phyloP scores from a whole-genome alignment of 108 stramenopile genomes.

The Cyclotella cryptica region DNA sequence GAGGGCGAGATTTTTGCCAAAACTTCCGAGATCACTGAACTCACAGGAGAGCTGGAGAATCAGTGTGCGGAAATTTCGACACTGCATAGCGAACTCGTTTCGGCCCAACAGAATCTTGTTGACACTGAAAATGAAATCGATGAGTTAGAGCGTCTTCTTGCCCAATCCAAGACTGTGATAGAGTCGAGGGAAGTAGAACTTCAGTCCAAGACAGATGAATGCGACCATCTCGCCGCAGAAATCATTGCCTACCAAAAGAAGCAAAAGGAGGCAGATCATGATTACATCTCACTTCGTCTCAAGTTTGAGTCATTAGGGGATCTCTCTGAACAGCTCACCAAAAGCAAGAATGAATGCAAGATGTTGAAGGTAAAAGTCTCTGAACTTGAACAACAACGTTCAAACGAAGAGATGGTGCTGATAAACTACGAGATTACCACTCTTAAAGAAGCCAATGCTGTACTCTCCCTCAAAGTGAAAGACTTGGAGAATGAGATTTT shows the following conservation, averaged over 20 bases:
- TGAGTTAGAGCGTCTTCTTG: not conserved
- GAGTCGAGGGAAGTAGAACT: not conserved
- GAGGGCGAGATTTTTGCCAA: not conserved
- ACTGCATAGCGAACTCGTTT: constrained; percentile 7
- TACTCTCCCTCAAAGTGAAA: not conserved
- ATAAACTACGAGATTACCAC: constrained; percentile 4
- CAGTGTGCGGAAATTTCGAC: not conserved
- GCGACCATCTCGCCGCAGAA: not conserved
- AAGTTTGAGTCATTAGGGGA: constrained; percentile 2
- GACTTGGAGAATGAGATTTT: not conserved
- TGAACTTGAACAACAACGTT: not conserved
- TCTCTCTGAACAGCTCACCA: not conserved
- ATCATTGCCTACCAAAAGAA: not conserved
- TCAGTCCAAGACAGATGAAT: not conserved
- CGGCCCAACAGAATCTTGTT: not conserved
- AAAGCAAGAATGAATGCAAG: not conserved
- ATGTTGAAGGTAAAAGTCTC: not conserved
- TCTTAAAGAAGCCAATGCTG: not conserved
- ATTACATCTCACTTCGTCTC: not conserved
- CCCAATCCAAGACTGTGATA: not conserved
- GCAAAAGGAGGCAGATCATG: constrained; percentile 1
- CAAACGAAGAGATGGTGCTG: not conserved
- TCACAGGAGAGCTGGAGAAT: not conserved
- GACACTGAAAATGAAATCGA: not conserved
- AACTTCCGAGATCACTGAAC: not conserved